Conservation (phyloP, 768 basidiomycete species). For the Boletus vinaceobasis region DNA sequence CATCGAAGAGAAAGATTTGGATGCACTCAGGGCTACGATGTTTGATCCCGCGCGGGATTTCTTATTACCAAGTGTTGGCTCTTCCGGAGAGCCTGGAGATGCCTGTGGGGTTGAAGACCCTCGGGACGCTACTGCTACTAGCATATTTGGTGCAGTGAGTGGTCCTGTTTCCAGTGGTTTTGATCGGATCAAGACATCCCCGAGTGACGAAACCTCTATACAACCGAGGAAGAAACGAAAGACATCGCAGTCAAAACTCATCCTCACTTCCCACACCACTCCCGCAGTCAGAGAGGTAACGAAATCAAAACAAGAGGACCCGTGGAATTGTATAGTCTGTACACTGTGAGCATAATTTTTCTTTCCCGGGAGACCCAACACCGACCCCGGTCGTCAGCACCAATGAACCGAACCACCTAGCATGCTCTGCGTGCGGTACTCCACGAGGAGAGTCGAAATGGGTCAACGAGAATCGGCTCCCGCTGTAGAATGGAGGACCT, state of each 20-base stretch:
- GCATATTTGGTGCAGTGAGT: neutral
- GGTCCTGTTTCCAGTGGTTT: neutral
- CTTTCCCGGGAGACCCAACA: neutral
- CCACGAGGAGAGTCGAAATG: conserved; percentile 41
- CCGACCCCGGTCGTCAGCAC: conserved; percentile 34
- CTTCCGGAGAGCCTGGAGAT: conserved; percentile 2
- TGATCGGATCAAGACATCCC: neutral
- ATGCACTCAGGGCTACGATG: conserved; percentile 41
- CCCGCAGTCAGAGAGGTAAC: neutral
- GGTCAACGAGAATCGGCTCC: neutral
- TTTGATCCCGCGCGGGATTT: conserved; percentile 52
- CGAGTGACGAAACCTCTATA: neutral
- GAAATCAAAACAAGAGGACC: conserved; percentile 36
- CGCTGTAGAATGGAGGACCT: neutral
- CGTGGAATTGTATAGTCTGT: conserved; percentile 58
- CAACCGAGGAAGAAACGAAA: conserved; percentile 20
- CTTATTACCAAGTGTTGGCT: conserved; percentile 32
- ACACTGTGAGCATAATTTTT: conserved; percentile 50
- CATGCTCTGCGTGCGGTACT: conserved; percentile 61
- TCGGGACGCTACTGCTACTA: neutral
- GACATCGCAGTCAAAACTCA: conserved; percentile 17
- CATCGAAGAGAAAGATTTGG: conserved; percentile 41
- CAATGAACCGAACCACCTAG: conserved; percentile 52
- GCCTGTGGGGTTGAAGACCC: neutral
- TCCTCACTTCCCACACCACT: neutral